Evolutionary conservation across 1,284 basidiomycete species (phyloP), one percentile per base, ranked within the genome.

Genomic region (Cryptococcus depauperatus): DNA sequence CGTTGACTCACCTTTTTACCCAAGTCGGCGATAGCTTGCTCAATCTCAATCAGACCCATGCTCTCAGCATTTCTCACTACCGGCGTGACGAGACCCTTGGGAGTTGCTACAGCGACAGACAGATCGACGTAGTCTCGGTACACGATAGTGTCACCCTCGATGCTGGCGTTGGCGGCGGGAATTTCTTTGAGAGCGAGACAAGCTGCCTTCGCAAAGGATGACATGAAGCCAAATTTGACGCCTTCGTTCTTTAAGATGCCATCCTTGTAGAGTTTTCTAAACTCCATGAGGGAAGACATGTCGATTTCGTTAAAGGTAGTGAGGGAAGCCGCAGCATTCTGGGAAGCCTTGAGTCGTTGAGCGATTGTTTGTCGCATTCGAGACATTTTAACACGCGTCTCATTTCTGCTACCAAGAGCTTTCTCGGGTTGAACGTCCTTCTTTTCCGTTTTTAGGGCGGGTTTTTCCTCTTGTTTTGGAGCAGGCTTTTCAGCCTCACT

Each of bases 251-350:
- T 96, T 46, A 92, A 76, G 41, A 97, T 76, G 46, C 81, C 77
- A 58, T 97, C 91, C 79, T 98, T 98, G 82, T 93, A 93, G 65
- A 85, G 83, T 66, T 84, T 82, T 61, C 95, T 84, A 82, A 98
- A 84, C 43, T 85, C 84, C 77, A 97, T 87, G 52, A 97, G 74
- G 37, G 84, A 83, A 37, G 87, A 91, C 93, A 98, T 98, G 76
- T 98, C 93, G 67, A 98, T 90, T 75, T 98, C 93, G 76, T 98
- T 97, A 79, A 98, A 98, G 35, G 93, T 98, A 43, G 95, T 98
- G 55, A 98, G 74, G 48, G 90, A 91, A 37, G 93, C 93, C 9
- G 93, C 95, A 11, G 90, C 81, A 72, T 97, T 97, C 73, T 98
- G 93, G 34, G 92, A 95, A 70, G 96, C 86, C 77, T 98, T 98